Percentiles rank a stretch among this genome's conserved stretches.
phyloP scores from a whole-genome alignment of 148 eudicot genomes.

The Dianthus caryophyllus region DNA sequence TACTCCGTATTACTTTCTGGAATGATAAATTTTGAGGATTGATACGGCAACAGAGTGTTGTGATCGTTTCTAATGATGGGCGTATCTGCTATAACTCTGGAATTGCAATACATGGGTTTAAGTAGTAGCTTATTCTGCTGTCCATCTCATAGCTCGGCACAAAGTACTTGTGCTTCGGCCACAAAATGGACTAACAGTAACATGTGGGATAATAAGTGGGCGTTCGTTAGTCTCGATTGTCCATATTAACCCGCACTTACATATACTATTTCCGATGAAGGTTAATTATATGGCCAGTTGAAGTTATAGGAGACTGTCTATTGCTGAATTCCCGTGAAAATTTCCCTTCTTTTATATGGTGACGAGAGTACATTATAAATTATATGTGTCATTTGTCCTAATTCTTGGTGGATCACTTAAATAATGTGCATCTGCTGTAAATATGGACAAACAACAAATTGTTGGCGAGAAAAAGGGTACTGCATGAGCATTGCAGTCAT shows the following conservation, averaged over 20 bases:
- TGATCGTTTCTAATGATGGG: not conserved
- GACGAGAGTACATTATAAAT: not conserved
- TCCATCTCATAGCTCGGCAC: conserved; percentile 6
- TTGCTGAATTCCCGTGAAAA: not conserved
- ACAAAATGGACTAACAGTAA: conserved; percentile 10
- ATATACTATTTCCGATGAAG: not conserved
- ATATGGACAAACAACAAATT: conserved; percentile 25
- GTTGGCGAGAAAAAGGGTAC: conserved; percentile 21
- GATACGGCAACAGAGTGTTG: not conserved
- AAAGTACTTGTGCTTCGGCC: conserved; percentile 6
- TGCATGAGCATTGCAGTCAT: conserved; percentile 21
- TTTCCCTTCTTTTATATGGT: not conserved
- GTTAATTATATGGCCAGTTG: not conserved
- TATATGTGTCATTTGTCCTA: conserved; percentile 17
- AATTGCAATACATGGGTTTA: conserved; percentile 8
- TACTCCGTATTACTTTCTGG: no score
- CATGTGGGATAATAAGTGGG: conserved; percentile 15
- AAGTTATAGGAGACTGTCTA: not conserved
- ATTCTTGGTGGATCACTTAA: conserved; percentile 37
- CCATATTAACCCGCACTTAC: conserved; percentile 10
- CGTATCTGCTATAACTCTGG: not conserved
- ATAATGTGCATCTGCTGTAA: conserved; percentile 33
- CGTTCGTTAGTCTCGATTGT: conserved; percentile 5
- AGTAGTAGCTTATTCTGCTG: not conserved
- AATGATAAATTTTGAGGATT: no score